A percentile compares a stretch with the other conserved stretches of the same genome.
These are phyloP conservation scores for Oryza australiensis DNA, from an alignment of 176 grass and related monocot species.

Conservation along the genomic window DNA sequence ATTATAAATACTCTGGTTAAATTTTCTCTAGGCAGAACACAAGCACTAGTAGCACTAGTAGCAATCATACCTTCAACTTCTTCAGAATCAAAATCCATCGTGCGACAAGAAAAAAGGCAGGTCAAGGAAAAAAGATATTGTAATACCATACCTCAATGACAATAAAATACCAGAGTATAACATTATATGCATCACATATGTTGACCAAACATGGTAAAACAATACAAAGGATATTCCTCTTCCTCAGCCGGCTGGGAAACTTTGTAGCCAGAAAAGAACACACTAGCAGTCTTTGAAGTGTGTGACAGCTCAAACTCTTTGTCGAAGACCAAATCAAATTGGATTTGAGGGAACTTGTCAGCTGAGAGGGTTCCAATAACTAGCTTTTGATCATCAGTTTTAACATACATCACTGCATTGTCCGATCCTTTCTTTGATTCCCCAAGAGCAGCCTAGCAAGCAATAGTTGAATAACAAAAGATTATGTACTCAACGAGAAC, in stretches of 20 bases:
- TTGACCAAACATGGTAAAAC: neutral
- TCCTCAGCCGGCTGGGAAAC: conserved; percentile 37
- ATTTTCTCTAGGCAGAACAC: neutral
- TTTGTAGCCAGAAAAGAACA: conserved; percentile 83
- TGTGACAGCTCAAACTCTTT: conserved; percentile 88
- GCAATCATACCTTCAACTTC: conserved; percentile 36
- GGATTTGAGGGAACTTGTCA: conserved; percentile 66
- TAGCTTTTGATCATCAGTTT: conserved; percentile 55
- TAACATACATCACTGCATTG: conserved; percentile 53
- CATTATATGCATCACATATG: neutral
- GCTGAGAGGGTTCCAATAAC: conserved; percentile 67
- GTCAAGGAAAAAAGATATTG: conserved; percentile 33
- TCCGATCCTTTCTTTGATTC: conserved; percentile 70
- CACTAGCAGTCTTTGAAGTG: conserved; percentile 67
- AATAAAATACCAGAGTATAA: neutral
- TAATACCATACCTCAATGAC: neutral
- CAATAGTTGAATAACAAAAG: neutral
- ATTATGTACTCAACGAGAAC: neutral
- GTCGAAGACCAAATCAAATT: conserved; percentile 84
- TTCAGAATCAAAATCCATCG: conserved; percentile 48
- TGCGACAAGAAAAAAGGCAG: conserved; percentile 17
- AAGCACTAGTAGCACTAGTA: neutral
- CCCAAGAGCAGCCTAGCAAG: conserved; percentile 56
- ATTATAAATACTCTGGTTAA: neutral
- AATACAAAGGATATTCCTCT: conserved; percentile 63